Conservation (phyloP, 108 stramenopile genomes). For the Cyclotella baltica region DNA sequence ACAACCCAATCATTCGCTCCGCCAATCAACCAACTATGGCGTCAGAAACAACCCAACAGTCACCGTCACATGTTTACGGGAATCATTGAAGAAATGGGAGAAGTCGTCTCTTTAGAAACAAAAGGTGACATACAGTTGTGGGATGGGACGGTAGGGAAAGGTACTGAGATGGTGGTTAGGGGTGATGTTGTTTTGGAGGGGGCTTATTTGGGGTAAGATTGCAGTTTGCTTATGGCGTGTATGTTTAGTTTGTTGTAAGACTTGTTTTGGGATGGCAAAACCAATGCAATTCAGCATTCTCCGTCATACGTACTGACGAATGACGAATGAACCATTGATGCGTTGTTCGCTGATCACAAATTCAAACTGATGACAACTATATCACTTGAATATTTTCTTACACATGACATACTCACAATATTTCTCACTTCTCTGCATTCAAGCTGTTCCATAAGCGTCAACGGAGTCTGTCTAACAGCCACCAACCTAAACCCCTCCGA, state of each 20-base stretch:
- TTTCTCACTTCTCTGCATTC: slow-evolving; percentile 25
- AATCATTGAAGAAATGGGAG: slow-evolving; percentile 99
- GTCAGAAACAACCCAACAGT: neutral
- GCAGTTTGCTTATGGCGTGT: too few relatives aligned
- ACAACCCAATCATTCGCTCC: neutral
- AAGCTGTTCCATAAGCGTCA: slow-evolving; percentile 94
- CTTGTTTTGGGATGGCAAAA: too few relatives aligned
- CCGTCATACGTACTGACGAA: too few relatives aligned
- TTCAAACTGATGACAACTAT: neutral
- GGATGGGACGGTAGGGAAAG: slow-evolving; percentile 88
- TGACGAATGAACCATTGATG: too few relatives aligned
- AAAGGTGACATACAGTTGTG: slow-evolving; percentile 90
- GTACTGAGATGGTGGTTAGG: slow-evolving; percentile 83
- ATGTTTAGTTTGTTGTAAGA: too few relatives aligned
- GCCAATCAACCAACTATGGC: neutral
- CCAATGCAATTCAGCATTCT: too few relatives aligned
- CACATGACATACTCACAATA: neutral
- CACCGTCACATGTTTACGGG: slow-evolving; percentile 93
- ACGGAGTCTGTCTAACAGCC: slow-evolving; percentile 98
- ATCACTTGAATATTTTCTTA: neutral
- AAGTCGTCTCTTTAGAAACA: slow-evolving; percentile 77
- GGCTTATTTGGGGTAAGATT: slow-evolving; percentile 91
- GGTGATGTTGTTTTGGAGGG: slow-evolving; percentile 88
- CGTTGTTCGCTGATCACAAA: neutral
- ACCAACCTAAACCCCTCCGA: slow-evolving; percentile 71